Evolutionary conservation across 2,329 filamentous ascomycete genomes (phyloP).

Genomic region (Apiospora arundinis): DNA sequence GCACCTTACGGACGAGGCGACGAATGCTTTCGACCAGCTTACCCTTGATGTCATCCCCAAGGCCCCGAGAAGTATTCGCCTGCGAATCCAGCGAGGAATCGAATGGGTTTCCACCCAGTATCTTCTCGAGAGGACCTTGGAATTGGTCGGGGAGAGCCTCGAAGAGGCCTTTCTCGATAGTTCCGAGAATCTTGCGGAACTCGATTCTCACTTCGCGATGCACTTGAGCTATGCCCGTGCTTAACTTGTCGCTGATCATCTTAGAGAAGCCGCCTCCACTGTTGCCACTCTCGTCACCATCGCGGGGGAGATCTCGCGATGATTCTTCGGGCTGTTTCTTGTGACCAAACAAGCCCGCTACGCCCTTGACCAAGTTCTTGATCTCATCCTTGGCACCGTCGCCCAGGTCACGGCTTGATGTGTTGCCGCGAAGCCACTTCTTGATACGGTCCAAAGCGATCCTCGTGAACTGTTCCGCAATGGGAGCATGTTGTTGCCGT

Average conservation of each 20-base stretch:
- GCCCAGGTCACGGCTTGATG: conserved; percentile 47
- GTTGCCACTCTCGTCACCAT: conserved; percentile 34
- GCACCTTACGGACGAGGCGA: conserved; percentile 50
- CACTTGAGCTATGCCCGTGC: conserved; percentile 50
- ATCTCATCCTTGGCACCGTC: conserved; percentile 52
- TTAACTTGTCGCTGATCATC: conserved; percentile 54
- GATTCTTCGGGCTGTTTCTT: conserved; percentile 44
- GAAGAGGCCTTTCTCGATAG: conserved; percentile 53
- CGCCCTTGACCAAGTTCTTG: conserved; percentile 50
- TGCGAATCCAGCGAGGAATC: conserved; percentile 48
- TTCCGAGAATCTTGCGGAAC: conserved; percentile 51
- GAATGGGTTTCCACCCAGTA: conserved; percentile 54
- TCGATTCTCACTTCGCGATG: conserved; percentile 53
- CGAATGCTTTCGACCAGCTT: conserved; percentile 53
- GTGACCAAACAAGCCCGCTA: conserved; percentile 49
- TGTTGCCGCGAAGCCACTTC: conserved; percentile 51
- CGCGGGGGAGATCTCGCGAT: conserved; percentile 39
- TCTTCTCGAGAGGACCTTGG: conserved; percentile 52
- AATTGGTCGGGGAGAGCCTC: conserved; percentile 51
- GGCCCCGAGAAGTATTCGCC: conserved; percentile 41
- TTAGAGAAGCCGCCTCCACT: conserved; percentile 48
- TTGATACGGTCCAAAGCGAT: conserved; percentile 55
- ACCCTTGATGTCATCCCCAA: conserved; percentile 50
- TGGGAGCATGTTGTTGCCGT: conserved; percentile 48
- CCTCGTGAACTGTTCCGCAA: conserved; percentile 53